Evolutionary conservation across 768 basidiomycete genomes (phyloP).

Genomic region (Omphalotus guepiniiformis): DNA sequence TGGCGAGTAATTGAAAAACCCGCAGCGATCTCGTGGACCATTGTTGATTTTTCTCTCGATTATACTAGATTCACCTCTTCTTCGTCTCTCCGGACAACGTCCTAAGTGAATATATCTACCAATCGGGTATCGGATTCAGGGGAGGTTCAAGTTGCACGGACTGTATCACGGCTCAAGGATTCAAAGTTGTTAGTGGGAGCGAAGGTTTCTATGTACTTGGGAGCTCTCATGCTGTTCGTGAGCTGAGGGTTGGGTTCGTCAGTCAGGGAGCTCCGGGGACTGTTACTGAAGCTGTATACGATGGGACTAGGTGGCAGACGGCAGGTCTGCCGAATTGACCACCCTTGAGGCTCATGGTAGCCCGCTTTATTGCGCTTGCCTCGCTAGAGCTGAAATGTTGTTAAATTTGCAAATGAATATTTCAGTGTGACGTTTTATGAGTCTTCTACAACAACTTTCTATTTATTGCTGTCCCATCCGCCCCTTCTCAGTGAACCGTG

Average conservation of each 20-base stretch:
- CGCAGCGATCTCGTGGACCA: neutral
- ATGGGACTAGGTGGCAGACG: neutral
- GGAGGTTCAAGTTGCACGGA: neutral
- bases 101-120: neutral
- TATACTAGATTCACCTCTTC: conserved; percentile 2
- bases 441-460: too few species aligned
- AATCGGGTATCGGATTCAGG: neutral
- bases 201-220: neutral
- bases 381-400: too few species aligned
- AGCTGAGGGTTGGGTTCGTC: conserved; percentile 2
- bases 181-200: neutral
- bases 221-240: neutral
- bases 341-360: too few species aligned
- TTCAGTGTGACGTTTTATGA: too few species aligned
- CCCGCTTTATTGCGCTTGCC: too few species aligned
- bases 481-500: too few species aligned
- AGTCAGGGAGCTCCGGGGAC: neutral
- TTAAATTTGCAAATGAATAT: too few species aligned
- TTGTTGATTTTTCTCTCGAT: neutral
- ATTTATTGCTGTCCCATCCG: too few species aligned
- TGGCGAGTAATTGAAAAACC: neutral
- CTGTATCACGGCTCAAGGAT: neutral
- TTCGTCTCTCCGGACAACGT: conserved; percentile 1
- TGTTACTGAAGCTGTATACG: neutral
- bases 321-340: neutral